A percentile compares a stretch with the other conserved stretches of the same genome.
phyloP scores from a whole-genome alignment of 768 basidiomycete species.

The Mycena leptocephala region DNA sequence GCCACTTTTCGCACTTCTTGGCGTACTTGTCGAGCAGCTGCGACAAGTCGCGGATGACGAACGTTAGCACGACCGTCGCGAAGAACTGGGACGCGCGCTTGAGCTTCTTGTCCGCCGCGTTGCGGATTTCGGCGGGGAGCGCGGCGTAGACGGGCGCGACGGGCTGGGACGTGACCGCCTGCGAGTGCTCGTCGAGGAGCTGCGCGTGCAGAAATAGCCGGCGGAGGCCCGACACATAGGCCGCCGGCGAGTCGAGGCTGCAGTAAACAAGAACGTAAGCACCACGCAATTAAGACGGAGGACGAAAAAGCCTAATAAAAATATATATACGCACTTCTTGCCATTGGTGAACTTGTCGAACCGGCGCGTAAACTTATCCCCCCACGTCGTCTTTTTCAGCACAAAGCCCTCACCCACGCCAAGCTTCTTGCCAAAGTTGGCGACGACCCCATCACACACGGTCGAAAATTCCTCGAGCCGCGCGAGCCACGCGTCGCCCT shows the following conservation, averaged over 20 bases:
- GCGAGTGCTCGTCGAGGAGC: conserved; percentile 90
- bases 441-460: conserved; percentile 86
- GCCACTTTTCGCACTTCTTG: conserved; percentile 95
- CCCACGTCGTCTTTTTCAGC: conserved; percentile 87
- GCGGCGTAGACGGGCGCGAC: conserved; percentile 81
- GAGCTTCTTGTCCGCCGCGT: conserved; percentile 80
- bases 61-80: conserved; percentile 88
- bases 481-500: conserved; percentile 84
- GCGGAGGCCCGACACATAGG: conserved; percentile 84
- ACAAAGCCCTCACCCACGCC: conserved; percentile 92
- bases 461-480: conserved; percentile 87
- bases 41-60: conserved; percentile 91
- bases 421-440: conserved; percentile 89
- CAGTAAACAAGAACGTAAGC: conserved; percentile 36
- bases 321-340: conserved; percentile 77
- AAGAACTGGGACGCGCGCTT: conserved; percentile 94
- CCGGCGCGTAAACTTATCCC: conserved; percentile 80
- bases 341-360: conserved; percentile 91
- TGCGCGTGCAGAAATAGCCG: conserved; percentile 83
- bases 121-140: conserved; percentile 76
- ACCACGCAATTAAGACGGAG: conserved; percentile 20
- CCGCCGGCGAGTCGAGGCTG: conserved; percentile 91
- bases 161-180: conserved; percentile 77
- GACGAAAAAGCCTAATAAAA: conserved; percentile 13
- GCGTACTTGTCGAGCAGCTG: conserved; percentile 93